Percentiles rank a stretch among this genome's conserved stretches.
Evolutionary conservation across 495 filamentous ascomycete species (phyloP).

Genomic region (Zalerion maritima): DNA sequence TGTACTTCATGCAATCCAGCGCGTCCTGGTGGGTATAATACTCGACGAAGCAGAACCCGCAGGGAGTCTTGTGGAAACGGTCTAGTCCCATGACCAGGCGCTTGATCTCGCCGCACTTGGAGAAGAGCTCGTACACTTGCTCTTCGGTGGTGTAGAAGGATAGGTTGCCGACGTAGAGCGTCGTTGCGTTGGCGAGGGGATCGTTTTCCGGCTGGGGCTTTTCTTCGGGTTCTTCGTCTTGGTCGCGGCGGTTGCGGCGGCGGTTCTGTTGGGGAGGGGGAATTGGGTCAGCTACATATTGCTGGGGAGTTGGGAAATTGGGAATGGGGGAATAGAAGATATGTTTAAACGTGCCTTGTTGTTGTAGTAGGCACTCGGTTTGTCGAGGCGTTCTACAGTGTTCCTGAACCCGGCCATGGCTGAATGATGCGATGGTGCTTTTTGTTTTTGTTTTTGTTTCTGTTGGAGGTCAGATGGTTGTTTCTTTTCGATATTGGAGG

Average conservation of each 20-base stretch:
- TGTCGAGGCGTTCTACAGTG: constrained; percentile 78
- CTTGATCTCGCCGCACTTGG: constrained; percentile 96
- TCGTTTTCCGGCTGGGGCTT: constrained; percentile 43
- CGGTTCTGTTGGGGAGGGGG: constrained; percentile 36
- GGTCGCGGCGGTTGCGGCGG: constrained; percentile 43
- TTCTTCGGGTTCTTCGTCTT: constrained; percentile 29
- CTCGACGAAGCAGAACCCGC: constrained; percentile 98
- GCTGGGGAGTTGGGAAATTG: background rate
- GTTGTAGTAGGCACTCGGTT: constrained; percentile 75
- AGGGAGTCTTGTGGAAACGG: constrained; percentile 91
- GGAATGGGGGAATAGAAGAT: constrained; percentile 6
- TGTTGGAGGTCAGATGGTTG: no score
- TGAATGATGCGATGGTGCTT: no score
- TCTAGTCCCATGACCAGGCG: constrained; percentile 97
- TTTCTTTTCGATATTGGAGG: constrained; percentile 1
- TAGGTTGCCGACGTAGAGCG: constrained; percentile 96
- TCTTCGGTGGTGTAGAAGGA: constrained; percentile 99
- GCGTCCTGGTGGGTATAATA: constrained; percentile 97
- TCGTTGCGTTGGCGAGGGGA: constrained; percentile 73
- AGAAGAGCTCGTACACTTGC: constrained; percentile 94
- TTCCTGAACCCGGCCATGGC: no score
- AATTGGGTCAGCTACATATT: background rate
- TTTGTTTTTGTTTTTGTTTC: no score
- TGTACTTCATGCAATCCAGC: constrained; percentile 93
- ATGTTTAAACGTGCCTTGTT: constrained; percentile 45